Base-by-base conservation (phyloP, 768 basidiomycete species). In the Lactarius vividus region DNA sequence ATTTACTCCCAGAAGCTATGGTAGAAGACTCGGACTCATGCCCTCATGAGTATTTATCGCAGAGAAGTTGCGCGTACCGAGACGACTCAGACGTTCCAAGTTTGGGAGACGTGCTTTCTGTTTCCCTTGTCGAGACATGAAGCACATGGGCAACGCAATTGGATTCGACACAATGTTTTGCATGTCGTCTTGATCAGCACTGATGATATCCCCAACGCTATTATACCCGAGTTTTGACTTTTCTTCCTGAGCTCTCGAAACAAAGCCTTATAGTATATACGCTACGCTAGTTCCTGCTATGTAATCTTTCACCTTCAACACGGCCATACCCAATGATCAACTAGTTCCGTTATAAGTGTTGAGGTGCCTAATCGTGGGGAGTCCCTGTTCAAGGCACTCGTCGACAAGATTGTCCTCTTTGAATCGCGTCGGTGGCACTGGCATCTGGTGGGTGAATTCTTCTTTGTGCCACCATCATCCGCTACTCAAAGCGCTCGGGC, bases 361-460 rank as follows among this genome's bases (percentile, higher is more conserved):
- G 42, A 33, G 9, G 20, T 53, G 52, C 65, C 70, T 52, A 63
- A 80, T 87, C 57, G 77, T 88, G 20, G 86, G 83, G 7, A 85
- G 85, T 1, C 85, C 71, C 69, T 87, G 7, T 82, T 83, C 13
- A 73, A 75, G 33, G 9, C 33, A 33, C 33, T 33, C 33, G 33
- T 9, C 33, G 33, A 33, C 33, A 9, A 83, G 28, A 74, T 87
- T 28, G 80, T 80, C 18, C 71, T 86, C 60, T 85, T 80, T 68
- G 86, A 88, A 69, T 79, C 83, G 71, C 78, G 83, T 87, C 5
- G 85, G 83, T n/a, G 85, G 86, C 15, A 73, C 87, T n/a, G 85
- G 86, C 15, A 73, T 87, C 59, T 88, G 86, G 86, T 81, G 66
- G 46, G 76, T 35, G 2, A 35, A n/a, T 3, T 62, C 10, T 10